Percentiles rank a stretch among this genome's conserved stretches.
Conservation (phyloP, 768 basidiomycete species). For the Tulasnella sp. region DNA sequence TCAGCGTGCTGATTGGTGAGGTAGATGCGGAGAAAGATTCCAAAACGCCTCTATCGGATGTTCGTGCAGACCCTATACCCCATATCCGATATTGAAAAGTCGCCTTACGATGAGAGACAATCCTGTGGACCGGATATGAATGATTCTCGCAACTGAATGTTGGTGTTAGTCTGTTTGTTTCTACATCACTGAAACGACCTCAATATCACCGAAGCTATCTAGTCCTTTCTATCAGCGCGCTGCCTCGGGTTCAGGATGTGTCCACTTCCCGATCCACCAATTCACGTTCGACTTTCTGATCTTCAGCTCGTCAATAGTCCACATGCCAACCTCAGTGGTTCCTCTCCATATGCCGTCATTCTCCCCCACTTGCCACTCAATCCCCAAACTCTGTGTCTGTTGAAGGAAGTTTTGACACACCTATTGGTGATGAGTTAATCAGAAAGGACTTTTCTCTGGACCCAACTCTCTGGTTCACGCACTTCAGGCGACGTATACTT, state of each 20-base stretch:
- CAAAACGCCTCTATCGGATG: conserved; percentile 57
- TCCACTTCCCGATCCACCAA: conserved; percentile 18
- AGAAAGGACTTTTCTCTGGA: neutral
- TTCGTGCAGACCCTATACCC: conserved; percentile 81
- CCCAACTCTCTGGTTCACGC: neutral
- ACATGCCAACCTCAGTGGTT: conserved; percentile 1
- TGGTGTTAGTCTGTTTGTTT: no score
- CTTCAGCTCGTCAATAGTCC: conserved; percentile 11
- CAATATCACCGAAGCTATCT: no score
- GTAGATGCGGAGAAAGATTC: conserved; percentile 74
- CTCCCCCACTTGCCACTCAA: conserved; percentile 6
- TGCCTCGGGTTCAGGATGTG: neutral
- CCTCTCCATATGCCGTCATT: conserved; percentile 14
- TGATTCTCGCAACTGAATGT: no score
- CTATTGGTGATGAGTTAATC: neutral
- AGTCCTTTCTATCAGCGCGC: no score
- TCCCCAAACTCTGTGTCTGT: neutral
- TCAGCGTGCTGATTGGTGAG: conserved; percentile 69
- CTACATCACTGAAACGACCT: no score
- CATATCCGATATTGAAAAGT: conserved; percentile 59
- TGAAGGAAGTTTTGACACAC: conserved; percentile 14
- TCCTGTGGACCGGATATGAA: no score
- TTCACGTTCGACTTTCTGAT: conserved; percentile 15
- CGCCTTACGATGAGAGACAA: no score
- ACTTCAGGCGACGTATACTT: conserved; percentile 16